A percentile compares a stretch with the other conserved stretches of the same genome.
phyloP scores from a whole-genome alignment of 306 rosid species.

The Acacia confusa region DNA sequence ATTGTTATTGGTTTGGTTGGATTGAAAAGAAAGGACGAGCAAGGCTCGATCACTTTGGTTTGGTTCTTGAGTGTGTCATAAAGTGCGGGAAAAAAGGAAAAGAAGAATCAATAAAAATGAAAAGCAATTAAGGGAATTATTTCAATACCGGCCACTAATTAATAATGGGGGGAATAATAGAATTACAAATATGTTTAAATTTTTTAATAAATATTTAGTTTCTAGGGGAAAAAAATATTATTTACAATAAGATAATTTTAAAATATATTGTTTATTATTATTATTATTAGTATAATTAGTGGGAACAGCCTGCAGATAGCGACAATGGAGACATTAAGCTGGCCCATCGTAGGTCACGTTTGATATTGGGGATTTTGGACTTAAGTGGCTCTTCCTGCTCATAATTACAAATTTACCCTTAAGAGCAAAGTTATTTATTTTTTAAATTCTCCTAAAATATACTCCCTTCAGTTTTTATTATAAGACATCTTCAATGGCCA shows the following conservation, averaged over 20 bases:
- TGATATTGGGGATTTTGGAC: conserved; percentile 49
- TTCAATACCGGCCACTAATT: conserved; percentile 8
- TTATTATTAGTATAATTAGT: conserved; percentile 33
- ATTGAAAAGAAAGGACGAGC: conserved; percentile 27
- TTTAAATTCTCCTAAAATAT: background rate
- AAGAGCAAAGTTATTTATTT: conserved; percentile 37
- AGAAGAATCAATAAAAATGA: conserved; percentile 22
- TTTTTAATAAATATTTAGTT: background rate
- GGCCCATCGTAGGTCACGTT: conserved; percentile 76
- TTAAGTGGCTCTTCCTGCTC: conserved; percentile 34
- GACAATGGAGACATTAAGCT: conserved; percentile 66
- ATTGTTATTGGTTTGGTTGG: background rate
- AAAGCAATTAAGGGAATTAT: conserved; percentile 21
- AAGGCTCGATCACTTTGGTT: conserved; percentile 27
- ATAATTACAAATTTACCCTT: conserved; percentile 43
- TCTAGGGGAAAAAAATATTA: background rate
- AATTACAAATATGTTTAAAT: background rate
- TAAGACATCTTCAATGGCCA: too few relatives aligned
- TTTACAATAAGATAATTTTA: background rate
- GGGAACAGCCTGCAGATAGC: conserved; percentile 75
- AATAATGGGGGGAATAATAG: conserved; percentile 23
- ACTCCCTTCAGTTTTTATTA: too few relatives aligned
- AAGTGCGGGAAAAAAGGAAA: conserved; percentile 35
- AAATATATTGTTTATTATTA: background rate
- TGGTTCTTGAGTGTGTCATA: conserved; percentile 28